phyloP scores from a whole-genome alignment of 768 basidiomycete genomes.

The Amyloporia xantha region DNA sequence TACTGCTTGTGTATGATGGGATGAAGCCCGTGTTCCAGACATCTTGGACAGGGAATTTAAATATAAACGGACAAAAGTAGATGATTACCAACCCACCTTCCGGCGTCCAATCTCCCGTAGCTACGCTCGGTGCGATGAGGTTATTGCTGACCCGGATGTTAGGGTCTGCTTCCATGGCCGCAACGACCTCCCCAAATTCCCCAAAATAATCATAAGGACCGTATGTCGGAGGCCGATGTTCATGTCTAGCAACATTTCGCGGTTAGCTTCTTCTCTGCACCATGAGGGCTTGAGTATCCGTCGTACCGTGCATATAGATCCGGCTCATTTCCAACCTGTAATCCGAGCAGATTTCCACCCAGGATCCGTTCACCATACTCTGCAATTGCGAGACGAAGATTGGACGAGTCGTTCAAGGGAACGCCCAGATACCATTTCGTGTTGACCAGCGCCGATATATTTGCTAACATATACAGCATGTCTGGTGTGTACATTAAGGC shows the following conservation, averaged over 20 bases:
- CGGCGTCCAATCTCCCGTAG: slow-evolving; percentile 25
- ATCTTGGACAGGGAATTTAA: slow-evolving; percentile 1
- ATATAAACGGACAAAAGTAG: neutral
- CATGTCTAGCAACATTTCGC: slow-evolving; percentile 26
- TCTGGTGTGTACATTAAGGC: slow-evolving; percentile 42
- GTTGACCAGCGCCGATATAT: slow-evolving; percentile 36
- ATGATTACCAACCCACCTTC: slow-evolving; percentile 11
- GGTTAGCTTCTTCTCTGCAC: too few species aligned
- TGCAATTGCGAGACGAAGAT: slow-evolving; percentile 30
- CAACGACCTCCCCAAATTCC: slow-evolving; percentile 24
- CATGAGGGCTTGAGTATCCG: too few species aligned
- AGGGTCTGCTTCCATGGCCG: slow-evolving; percentile 17
- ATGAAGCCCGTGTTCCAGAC: slow-evolving; percentile 29
- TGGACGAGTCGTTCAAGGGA: slow-evolving; percentile 22
- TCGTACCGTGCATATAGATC: slow-evolving; percentile 45
- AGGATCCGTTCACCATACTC: slow-evolving; percentile 36
- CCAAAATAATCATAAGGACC: slow-evolving; percentile 24
- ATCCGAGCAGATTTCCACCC: slow-evolving; percentile 36
- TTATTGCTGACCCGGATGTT: slow-evolving; percentile 21
- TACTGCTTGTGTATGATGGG: slow-evolving; percentile 22
- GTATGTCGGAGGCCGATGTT: slow-evolving; percentile 29
- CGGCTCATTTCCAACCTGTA: slow-evolving; percentile 56
- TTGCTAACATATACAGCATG: slow-evolving; percentile 43
- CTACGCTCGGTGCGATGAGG: slow-evolving; percentile 27
- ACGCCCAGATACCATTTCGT: slow-evolving; percentile 44